Evolutionary conservation across 306 rosid genomes (phyloP), one percentile per base, ranked within the genome.

Genomic region (Dicorynia guianensis): DNA sequence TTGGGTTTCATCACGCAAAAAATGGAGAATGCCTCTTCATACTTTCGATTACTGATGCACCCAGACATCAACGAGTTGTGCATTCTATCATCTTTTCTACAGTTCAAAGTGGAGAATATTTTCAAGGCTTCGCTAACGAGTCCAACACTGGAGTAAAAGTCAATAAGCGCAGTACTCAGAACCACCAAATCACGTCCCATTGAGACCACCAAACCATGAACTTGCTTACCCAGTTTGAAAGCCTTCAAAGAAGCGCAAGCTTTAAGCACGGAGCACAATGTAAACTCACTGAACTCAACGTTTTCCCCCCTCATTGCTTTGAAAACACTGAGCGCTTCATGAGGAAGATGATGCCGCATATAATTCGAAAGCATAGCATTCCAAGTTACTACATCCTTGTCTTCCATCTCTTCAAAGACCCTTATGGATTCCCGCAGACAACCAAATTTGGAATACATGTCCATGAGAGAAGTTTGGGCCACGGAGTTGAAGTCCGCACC

Each of bases 231-330:
- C 34, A 76, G 83, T 61, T 73, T 79, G 79, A 82, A 68, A 2
- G 84, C 84, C 83, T 84, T 84, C 68, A 87, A 73, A 53, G 81
- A 80, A 60, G 89, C 82, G 69, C 94, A 89, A 54, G 79, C 77
- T 79, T 91, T 85, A 67, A 91, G 85, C 76, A 79, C 79, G 1
- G 94, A 87, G 76, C 97, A 91, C 83, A 85, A 50, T 0, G 97
- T 89, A 65, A 92, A 83, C 81, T 81, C 90, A 20, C 82, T 83
- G 1, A 71, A 39, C 54, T 73, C 87, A 60, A 89, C 81, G 52
- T 76, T 69, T 54, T 82, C 86, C 63, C 57, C 80, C 77, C 77
- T 84, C 97, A 85, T 89, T n/a, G 67, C 85, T 54, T 67, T 69
- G 18, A 85, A 75, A 81, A 85, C 83, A 11, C 77, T 61, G 20